phyloP scores from a whole-genome alignment of 768 basidiomycete genomes.

The Lactifluus volemus region DNA sequence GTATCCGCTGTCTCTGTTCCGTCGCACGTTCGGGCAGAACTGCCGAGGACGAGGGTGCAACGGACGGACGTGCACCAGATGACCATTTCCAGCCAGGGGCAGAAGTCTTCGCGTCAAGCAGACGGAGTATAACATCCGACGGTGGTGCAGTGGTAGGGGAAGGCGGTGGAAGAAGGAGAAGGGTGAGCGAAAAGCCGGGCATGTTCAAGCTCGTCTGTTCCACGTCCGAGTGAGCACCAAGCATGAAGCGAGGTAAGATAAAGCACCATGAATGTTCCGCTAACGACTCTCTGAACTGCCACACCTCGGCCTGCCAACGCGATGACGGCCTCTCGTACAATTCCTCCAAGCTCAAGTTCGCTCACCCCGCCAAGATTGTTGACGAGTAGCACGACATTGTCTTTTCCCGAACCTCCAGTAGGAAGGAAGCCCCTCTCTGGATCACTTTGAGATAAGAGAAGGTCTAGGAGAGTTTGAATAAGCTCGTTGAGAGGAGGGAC shows the following conservation, averaged over 20 bases:
- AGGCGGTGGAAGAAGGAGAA: conserved; percentile 59
- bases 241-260: neutral
- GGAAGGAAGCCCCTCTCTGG: conserved; percentile 70
- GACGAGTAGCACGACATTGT: conserved; percentile 69
- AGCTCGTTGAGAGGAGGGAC: conserved; percentile 64
- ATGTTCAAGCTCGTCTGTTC: conserved; percentile 80
- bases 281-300: conserved; percentile 51
- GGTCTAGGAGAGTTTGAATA: conserved; percentile 57
- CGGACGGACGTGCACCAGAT: conserved; percentile 35
- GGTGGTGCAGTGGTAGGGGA: conserved; percentile 33
- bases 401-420: conserved; percentile 51
- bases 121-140: conserved; percentile 42
- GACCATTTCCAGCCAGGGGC: conserved; percentile 87
- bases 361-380: conserved; percentile 87
- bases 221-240: neutral
- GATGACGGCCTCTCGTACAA: conserved; percentile 52
- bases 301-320: conserved; percentile 50
- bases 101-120: conserved; percentile 59
- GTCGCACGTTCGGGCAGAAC: neutral
- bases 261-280: conserved; percentile 81
- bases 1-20: conserved; percentile 22
- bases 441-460: conserved; percentile 65
- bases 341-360: conserved; percentile 68
- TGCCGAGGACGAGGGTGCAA: conserved; percentile 2
- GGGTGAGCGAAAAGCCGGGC: conserved; percentile 84